Conservation (phyloP, 2,329 filamentous ascomycete species). For the Fusarium neocosmosporiellum region DNA sequence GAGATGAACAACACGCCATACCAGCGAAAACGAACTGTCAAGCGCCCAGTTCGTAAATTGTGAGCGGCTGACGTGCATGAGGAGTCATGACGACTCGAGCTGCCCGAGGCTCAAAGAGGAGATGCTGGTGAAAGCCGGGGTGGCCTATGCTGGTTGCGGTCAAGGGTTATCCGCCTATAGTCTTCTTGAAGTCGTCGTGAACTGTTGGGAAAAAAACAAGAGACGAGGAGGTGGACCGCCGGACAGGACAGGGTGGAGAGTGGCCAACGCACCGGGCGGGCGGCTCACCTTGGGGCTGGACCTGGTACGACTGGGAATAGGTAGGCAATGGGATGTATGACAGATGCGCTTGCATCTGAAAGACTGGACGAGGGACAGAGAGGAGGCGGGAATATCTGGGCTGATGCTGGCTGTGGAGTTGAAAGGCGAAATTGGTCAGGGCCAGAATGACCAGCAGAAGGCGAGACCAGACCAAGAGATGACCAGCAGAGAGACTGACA, state of each 20-base stretch:
- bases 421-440: conserved; percentile 17
- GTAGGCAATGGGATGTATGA: not conserved
- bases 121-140: conserved; percentile 25
- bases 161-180: conserved; percentile 1
- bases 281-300: conserved; percentile 26
- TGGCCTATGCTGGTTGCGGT: not conserved
- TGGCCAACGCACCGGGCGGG: conserved; percentile 40
- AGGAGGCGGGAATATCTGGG: conserved; percentile 9
- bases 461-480: not conserved
- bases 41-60: conserved; percentile 7
- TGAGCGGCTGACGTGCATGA: conserved; percentile 42
- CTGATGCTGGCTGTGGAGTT: not conserved
- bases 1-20: conserved; percentile 24
- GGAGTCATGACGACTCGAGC: conserved; percentile 11
- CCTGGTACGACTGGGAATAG: conserved; percentile 25
- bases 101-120: conserved; percentile 34
- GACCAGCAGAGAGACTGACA: not conserved
- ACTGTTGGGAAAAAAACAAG: conserved; percentile 31
- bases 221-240: conserved; percentile 22
- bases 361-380: not conserved
- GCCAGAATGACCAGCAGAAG: conserved; percentile 2
- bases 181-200: conserved; percentile 34
- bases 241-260: conserved; percentile 34
- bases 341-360: conserved; percentile 14
- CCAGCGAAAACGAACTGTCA: conserved; percentile 13